These are phyloP conservation scores for Candida xyloterini DNA, from an alignment of 805 yeast genomes.

Conservation along the genomic window DNA sequence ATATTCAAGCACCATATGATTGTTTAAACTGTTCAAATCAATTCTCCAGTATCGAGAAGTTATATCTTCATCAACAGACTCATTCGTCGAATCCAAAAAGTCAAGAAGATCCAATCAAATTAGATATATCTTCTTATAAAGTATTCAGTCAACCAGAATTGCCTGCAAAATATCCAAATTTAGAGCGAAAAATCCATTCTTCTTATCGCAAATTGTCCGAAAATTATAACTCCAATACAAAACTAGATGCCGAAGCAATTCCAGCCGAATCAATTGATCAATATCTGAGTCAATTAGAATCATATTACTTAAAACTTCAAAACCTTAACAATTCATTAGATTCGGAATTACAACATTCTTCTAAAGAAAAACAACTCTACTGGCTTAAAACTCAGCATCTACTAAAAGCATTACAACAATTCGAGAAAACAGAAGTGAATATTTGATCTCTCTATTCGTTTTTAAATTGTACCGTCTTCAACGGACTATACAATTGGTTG, in stretches of 20 bases:
- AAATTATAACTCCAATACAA: neutral
- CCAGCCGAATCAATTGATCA: slow-evolving; percentile 17
- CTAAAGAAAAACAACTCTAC: slow-evolving; percentile 16
- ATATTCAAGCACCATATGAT: slow-evolving; percentile 57
- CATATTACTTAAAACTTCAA: slow-evolving; percentile 21
- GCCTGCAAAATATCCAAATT: slow-evolving; percentile 1
- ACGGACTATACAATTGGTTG: slow-evolving; percentile 29
- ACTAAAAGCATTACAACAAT: slow-evolving; percentile 19
- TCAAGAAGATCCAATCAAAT: neutral
- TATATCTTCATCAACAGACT: neutral
- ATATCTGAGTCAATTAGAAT: slow-evolving; percentile 18
- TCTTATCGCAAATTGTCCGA: neutral
- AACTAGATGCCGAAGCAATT: slow-evolving; percentile 9
- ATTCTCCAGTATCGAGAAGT: slow-evolving; percentile 30
- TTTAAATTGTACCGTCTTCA: slow-evolving; percentile 29
- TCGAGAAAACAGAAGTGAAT: slow-evolving; percentile 4
- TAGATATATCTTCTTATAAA: slow-evolving; percentile 1
- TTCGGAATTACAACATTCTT: slow-evolving; percentile 20
- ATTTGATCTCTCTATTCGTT: slow-evolving; percentile 23
- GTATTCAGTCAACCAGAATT: neutral
- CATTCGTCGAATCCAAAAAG: neutral
- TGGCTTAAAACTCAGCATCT: slow-evolving; percentile 31
- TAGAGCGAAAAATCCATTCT: slow-evolving; percentile 1
- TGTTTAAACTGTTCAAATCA: slow-evolving; percentile 64
- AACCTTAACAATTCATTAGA: slow-evolving; percentile 19